Evolutionary conservation across 1,284 basidiomycete genomes (phyloP).

Genomic region (Cystobasidiaceae sp.): DNA sequence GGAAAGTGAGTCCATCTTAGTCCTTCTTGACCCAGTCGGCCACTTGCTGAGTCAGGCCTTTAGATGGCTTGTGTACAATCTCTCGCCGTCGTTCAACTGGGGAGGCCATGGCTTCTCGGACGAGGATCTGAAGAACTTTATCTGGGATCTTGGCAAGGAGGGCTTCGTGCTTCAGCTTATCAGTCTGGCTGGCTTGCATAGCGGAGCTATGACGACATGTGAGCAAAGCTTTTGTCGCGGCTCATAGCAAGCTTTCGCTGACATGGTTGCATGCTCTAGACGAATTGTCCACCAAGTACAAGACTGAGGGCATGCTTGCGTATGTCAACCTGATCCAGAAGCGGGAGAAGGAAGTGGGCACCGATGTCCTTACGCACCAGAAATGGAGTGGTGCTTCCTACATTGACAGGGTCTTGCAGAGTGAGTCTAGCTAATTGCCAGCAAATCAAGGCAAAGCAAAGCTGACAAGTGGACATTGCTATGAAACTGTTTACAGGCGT

Average conservation of each 20-base stretch:
- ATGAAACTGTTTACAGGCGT: slow-evolving; percentile 48
- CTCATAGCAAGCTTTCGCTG: slow-evolving; percentile 42
- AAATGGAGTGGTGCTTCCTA: slow-evolving; percentile 89
- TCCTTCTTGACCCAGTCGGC: not conserved
- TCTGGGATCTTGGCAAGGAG: slow-evolving; percentile 87
- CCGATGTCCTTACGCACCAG: slow-evolving; percentile 86
- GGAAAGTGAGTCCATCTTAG: slow-evolving; percentile 54
- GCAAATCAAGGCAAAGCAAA: too few relatives aligned
- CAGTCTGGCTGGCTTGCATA: slow-evolving; percentile 81
- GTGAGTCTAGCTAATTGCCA: slow-evolving; percentile 46
- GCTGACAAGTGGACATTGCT: not conserved
- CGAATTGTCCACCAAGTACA: slow-evolving; percentile 53
- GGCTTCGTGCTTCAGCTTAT: slow-evolving; percentile 79
- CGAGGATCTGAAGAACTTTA: slow-evolving; percentile 70
- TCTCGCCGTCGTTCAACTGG: slow-evolving; percentile 94
- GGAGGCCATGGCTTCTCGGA: slow-evolving; percentile 67
- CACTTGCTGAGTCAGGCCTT: not conserved
- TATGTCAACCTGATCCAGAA: slow-evolving; percentile 78
- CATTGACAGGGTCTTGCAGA: slow-evolving; percentile 69
- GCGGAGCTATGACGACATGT: slow-evolving; percentile 74
- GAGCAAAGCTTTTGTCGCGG: slow-evolving; percentile 44
- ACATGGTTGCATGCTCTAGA: not conserved
- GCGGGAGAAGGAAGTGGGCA: slow-evolving; percentile 83
- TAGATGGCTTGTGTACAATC: slow-evolving; percentile 80
- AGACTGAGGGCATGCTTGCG: slow-evolving; percentile 78